Evolutionary conservation across 345 rosid genomes (phyloP).

Genomic region (Eucalyptus globulus): DNA sequence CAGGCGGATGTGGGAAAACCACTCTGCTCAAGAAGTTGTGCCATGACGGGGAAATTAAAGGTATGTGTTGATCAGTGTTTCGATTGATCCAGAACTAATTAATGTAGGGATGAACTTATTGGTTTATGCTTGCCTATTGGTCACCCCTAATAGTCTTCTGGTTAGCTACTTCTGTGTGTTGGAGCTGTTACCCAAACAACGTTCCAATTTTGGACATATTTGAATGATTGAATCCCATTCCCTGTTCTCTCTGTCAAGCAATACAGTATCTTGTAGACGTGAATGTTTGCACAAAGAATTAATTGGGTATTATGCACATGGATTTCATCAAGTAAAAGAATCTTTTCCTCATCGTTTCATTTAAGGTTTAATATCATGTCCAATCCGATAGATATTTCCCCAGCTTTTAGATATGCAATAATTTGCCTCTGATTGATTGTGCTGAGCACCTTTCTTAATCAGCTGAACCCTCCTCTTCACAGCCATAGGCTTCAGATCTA

Average conservation of each 20-base stretch:
- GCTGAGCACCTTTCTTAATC: not conserved
- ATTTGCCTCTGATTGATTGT: not conserved
- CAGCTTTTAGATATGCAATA: not conserved
- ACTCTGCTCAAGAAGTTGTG: not conserved
- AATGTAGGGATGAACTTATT: not conserved
- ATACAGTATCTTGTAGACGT: not conserved
- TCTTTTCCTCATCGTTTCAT: not conserved
- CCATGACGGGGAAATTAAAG: not conserved
- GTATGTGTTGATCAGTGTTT: not conserved
- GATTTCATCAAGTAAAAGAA: not conserved
- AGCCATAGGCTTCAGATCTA: not conserved
- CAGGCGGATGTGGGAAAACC: not conserved
- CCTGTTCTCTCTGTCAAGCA: not conserved
- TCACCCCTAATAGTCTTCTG: not conserved
- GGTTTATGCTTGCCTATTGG: not conserved
- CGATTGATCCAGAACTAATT: not conserved
- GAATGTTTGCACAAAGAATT: not conserved
- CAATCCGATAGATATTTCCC: not conserved
- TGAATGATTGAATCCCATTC: not conserved
- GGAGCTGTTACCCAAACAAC: not conserved
- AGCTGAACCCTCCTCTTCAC: not conserved
- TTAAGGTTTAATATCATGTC: not conserved
- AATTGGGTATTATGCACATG: not conserved
- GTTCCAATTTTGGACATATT: not conserved
- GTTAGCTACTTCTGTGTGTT: not conserved